Percentiles rank a stretch among this genome's conserved stretches.
Conservation (phyloP, 116 monocot genomes). For the Iris pallida region DNA sequence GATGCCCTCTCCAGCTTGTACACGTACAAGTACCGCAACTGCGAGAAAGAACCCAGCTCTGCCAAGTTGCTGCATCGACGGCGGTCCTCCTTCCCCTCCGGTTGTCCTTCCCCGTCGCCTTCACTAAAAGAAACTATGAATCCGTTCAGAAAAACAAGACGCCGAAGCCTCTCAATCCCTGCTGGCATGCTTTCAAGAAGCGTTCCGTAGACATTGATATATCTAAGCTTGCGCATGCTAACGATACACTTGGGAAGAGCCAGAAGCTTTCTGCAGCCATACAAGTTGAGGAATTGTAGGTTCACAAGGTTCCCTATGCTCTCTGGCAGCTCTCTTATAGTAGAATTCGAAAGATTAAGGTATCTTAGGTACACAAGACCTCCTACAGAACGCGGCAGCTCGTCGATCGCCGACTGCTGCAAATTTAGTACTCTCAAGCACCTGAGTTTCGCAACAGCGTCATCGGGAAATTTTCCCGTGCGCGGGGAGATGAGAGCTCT, state of each 20-base stretch:
- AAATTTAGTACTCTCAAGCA: not conserved
- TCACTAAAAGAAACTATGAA: conserved; percentile 7
- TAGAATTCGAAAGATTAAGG: conserved; percentile 17
- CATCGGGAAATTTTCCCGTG: not conserved
- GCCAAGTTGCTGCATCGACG: conserved; percentile 6
- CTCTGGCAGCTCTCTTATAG: conserved; percentile 28
- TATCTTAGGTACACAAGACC: conserved; percentile 32
- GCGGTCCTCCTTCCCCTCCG: not conserved
- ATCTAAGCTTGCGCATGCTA: conserved; percentile 17
- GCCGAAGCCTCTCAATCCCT: conserved; percentile 16
- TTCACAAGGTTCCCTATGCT: conserved; percentile 20
- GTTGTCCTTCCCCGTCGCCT: not conserved
- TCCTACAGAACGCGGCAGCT: conserved; percentile 24
- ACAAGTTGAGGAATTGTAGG: conserved; percentile 23
- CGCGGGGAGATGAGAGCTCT: not conserved
- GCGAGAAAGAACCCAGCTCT: conserved; percentile 20
- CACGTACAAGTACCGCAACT: conserved; percentile 16
- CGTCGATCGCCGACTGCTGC: not conserved
- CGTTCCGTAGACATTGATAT: conserved; percentile 17
- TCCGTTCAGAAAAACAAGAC: conserved; percentile 20
- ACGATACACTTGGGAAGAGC: conserved; percentile 18
- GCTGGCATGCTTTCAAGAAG: conserved; percentile 12
- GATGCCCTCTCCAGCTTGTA: conserved; percentile 24
- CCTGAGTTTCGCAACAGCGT: not conserved
- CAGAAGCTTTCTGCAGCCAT: conserved; percentile 17